Evolutionary conservation across 1,284 basidiomycete species (phyloP).

Genomic region (Ceratobasidium papillatum): DNA sequence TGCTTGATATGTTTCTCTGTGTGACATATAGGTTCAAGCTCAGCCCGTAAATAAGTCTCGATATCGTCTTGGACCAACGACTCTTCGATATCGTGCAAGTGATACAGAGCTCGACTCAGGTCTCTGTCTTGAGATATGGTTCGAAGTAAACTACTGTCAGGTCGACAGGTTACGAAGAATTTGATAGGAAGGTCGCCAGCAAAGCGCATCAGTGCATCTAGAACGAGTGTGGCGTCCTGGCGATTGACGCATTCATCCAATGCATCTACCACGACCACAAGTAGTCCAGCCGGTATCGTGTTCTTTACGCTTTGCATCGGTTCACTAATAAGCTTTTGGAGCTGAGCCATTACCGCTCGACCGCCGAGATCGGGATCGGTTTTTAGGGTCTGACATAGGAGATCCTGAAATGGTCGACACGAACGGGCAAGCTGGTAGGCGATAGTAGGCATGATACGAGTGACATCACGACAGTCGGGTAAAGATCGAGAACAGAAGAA

Average conservation of each 20-base stretch:
- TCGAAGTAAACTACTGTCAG: not conserved
- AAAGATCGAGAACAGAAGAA: constrained; percentile 21
- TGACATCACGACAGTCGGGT: constrained; percentile 7
- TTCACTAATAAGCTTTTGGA: not conserved
- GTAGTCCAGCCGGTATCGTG: not conserved
- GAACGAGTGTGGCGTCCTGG: not conserved
- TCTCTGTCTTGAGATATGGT: not conserved
- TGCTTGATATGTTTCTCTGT: not conserved
- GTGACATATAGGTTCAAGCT: not conserved
- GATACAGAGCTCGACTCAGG: not conserved
- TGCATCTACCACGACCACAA: constrained; percentile 27
- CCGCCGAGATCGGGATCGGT: not conserved
- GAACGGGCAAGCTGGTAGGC: constrained; percentile 17
- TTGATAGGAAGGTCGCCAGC: constrained; percentile 10
- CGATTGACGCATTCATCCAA: constrained; percentile 20
- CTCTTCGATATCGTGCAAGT: constrained; percentile 22
- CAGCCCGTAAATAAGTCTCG: not conserved
- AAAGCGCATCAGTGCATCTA: not conserved
- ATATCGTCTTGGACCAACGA: constrained; percentile 22
- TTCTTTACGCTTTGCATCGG: not conserved
- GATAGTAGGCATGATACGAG: constrained; percentile 11
- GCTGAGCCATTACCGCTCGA: not conserved
- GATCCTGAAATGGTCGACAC: not conserved
- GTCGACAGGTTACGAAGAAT: constrained; percentile 29
- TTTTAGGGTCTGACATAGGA: not conserved